Conservation (phyloP, 176 grass and related monocot genomes). For the Metroxylon sagu region DNA sequence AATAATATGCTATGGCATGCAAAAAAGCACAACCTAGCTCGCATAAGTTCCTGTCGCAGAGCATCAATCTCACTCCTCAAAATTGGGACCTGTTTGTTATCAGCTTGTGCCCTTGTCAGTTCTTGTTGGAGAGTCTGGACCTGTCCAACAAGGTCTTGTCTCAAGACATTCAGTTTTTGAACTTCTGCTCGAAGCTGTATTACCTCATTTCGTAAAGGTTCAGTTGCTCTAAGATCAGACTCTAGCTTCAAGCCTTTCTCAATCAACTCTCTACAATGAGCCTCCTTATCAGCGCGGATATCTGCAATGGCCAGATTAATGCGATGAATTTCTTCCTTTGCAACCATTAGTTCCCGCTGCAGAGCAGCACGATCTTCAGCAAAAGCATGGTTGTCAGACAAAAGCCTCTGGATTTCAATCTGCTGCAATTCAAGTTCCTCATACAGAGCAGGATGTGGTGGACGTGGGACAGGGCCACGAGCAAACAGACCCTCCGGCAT, state of each 20-base stretch:
- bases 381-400: constrained; percentile 39
- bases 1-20: too few relatives aligned
- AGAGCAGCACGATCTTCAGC: constrained; percentile 39
- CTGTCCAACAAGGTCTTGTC: constrained; percentile 50
- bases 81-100: constrained; percentile 40
- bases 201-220: constrained; percentile 42
- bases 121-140: constrained; percentile 43
- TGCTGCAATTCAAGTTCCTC: constrained; percentile 42
- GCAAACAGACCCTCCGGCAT: constrained; percentile 24
- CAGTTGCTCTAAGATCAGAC: constrained; percentile 47
- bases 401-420: constrained; percentile 41
- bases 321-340: constrained; percentile 42
- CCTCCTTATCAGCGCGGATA: constrained; percentile 51
- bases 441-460: constrained; percentile 28
- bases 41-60: constrained; percentile 43
- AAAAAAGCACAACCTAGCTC: constrained; percentile 28
- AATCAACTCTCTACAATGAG: constrained; percentile 38
- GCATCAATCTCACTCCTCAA: constrained; percentile 41
- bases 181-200: constrained; percentile 46
- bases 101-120: constrained; percentile 35
- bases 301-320: constrained; percentile 45
- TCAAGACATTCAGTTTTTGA: constrained; percentile 34
- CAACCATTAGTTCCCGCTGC: constrained; percentile 29
- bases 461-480: constrained; percentile 23
- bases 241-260: constrained; percentile 66